Percentiles rank a stretch among this genome's conserved stretches.
phyloP scores from a whole-genome alignment of 2,329 filamentous ascomycete genomes.

The Parastagonospora avenae region DNA sequence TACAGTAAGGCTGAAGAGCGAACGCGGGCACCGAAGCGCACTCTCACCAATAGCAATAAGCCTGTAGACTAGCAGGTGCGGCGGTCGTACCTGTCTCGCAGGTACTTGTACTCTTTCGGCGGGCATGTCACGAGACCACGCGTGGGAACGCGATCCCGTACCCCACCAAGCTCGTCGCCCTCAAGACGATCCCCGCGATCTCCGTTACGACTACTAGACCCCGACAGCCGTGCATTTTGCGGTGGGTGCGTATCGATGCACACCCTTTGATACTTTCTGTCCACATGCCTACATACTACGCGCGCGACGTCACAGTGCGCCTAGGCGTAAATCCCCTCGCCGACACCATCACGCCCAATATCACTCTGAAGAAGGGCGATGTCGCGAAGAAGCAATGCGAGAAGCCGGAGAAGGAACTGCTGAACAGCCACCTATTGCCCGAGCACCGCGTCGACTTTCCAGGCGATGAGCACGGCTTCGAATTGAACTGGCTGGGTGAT shows the following conservation, averaged over 20 bases:
- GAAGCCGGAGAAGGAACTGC: conserved; percentile 24
- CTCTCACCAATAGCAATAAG: too few species aligned
- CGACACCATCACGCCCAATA: conserved; percentile 29
- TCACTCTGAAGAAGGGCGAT: conserved; percentile 27
- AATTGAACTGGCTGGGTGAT: conserved; percentile 36
- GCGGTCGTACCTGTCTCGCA: conserved; percentile 14
- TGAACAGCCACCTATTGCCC: conserved; percentile 20
- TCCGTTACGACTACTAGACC: not conserved
- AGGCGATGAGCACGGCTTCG: conserved; percentile 25
- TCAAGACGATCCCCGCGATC: not conserved
- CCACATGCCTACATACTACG: conserved; percentile 41
- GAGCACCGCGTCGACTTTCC: conserved; percentile 34
- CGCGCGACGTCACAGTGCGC: conserved; percentile 29
- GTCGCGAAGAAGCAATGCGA: conserved; percentile 25
- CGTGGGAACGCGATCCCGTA: conserved; percentile 3
- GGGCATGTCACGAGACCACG: conserved; percentile 19
- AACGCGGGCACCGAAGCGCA: too few species aligned
- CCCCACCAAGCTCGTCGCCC: conserved; percentile 3
- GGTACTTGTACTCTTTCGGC: conserved; percentile 6
- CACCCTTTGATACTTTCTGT: not conserved
- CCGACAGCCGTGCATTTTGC: not conserved
- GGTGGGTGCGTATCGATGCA: not conserved
- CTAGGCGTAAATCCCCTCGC: conserved; percentile 32
- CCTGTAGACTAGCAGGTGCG: not conserved
- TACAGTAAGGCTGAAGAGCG: too few species aligned